These are phyloP conservation scores for Ascochyta lentis DNA, from an alignment of 2,329 filamentous ascomycete genomes.

Conservation along the genomic window DNA sequence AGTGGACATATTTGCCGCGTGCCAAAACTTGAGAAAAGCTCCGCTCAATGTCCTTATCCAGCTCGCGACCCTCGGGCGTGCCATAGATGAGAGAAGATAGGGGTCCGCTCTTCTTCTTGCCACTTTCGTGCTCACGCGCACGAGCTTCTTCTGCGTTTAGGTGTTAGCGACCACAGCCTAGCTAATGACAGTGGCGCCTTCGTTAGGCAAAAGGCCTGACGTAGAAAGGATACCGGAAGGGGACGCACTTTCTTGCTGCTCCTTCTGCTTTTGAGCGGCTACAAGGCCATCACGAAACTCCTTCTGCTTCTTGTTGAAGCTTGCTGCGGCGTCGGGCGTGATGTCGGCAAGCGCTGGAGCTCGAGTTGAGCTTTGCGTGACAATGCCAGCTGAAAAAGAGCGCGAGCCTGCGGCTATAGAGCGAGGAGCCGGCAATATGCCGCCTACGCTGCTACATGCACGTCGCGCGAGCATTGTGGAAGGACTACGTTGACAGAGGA, in stretches of 20 bases:
- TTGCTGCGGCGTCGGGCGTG: constrained; percentile 71
- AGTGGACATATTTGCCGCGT: constrained; percentile 97
- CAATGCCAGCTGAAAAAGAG: constrained; percentile 37
- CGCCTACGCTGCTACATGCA: constrained; percentile 36
- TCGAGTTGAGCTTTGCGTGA: constrained; percentile 33
- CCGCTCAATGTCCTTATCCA: constrained; percentile 94
- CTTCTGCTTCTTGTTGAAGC: constrained; percentile 84
- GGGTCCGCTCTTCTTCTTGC: constrained; percentile 69
- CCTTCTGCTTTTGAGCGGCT: constrained; percentile 76
- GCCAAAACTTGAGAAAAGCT: constrained; percentile 95
- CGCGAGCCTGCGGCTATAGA: constrained; percentile 29
- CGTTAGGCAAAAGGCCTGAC: constrained; percentile 39
- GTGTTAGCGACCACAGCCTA: constrained; percentile 63
- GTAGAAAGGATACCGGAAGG: constrained; percentile 50
- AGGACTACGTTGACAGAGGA: background rate
- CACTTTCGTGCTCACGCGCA: constrained; percentile 64
- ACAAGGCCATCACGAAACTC: constrained; percentile 84
- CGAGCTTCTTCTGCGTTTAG: constrained; percentile 60
- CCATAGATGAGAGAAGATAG: constrained; percentile 93
- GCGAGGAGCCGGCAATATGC: constrained; percentile 26
- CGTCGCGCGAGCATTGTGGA: constrained; percentile 43
- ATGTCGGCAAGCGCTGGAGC: constrained; percentile 85
- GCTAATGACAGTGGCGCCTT: constrained; percentile 27
- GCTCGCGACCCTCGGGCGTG: constrained; percentile 90
- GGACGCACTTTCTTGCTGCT: constrained; percentile 84